Evolutionary conservation across 2,329 filamentous ascomycete species (phyloP).

Genomic region (Acrocalymma vagum): DNA sequence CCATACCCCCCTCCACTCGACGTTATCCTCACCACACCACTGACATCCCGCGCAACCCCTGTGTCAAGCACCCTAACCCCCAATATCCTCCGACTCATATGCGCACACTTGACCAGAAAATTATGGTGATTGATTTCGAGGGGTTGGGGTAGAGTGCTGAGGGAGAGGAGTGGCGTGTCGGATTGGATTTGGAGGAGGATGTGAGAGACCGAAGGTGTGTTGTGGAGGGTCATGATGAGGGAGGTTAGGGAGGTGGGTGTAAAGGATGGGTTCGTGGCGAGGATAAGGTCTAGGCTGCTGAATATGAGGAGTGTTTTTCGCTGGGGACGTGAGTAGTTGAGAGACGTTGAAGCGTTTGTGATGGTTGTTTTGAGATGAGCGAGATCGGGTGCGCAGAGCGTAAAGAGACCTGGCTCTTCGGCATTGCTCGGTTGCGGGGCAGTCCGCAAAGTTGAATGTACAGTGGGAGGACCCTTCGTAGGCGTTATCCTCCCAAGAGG

Average conservation of each 20-base stretch:
- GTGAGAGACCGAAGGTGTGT: slow-evolving; percentile 67
- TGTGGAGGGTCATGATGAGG: slow-evolving; percentile 37
- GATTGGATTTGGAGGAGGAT: slow-evolving; percentile 72
- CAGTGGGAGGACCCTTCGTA: slow-evolving; percentile 18
- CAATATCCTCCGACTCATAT: slow-evolving; percentile 76
- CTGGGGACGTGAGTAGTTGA: slow-evolving; percentile 13
- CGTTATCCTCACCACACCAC: slow-evolving; percentile 83
- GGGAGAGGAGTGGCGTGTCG: slow-evolving; percentile 74
- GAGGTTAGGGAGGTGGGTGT: slow-evolving; percentile 29
- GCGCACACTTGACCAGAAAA: slow-evolving; percentile 76
- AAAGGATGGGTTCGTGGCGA: slow-evolving; percentile 43
- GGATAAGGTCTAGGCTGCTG: slow-evolving; percentile 54
- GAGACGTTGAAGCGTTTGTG: slow-evolving; percentile 32
- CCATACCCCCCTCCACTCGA: too few species aligned
- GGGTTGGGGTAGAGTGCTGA: slow-evolving; percentile 57
- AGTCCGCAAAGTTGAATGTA: slow-evolving; percentile 7
- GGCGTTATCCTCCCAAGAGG: slow-evolving; percentile 26
- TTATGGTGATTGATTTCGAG: slow-evolving; percentile 44
- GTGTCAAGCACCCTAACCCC: slow-evolving; percentile 82
- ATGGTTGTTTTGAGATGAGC: slow-evolving; percentile 34
- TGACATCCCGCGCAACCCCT: slow-evolving; percentile 88
- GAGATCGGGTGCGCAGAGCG: slow-evolving; percentile 37
- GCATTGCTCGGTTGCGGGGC: slow-evolving; percentile 4
- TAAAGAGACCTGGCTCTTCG: slow-evolving; percentile 18
- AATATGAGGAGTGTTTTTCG: slow-evolving; percentile 53